These are phyloP conservation scores for Acorus gramineus DNA, from an alignment of 106 monocot species.

Conservation along the genomic window DNA sequence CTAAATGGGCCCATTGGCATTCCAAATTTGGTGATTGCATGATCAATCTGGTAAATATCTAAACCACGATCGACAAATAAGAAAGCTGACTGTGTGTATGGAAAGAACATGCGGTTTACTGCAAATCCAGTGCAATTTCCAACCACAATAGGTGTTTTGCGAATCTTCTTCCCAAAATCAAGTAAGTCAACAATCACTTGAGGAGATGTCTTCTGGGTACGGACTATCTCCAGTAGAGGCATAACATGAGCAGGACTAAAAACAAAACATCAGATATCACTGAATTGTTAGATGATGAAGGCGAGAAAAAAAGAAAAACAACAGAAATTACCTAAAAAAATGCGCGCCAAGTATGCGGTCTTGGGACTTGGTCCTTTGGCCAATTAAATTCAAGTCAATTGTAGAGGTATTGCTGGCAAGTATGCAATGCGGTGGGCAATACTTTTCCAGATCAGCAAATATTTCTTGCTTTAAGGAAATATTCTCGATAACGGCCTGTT, in stretches of 20 bases:
- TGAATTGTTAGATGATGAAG: neutral
- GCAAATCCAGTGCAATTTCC: conserved; percentile 98
- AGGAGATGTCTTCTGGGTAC: conserved; percentile 72
- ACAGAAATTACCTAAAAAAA: conserved; percentile 72
- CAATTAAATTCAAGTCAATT: conserved; percentile 87
- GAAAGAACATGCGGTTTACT: conserved; percentile 97
- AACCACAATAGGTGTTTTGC: conserved; percentile 85
- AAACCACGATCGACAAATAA: conserved; percentile 73
- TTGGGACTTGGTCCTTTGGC: conserved; percentile 61
- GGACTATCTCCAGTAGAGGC: conserved; percentile 96
- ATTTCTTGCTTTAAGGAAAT: conserved; percentile 89
- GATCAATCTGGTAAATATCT: conserved; percentile 83
- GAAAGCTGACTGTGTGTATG: conserved; percentile 77
- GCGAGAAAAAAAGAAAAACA: neutral
- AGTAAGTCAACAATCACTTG: conserved; percentile 87
- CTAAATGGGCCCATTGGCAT: conserved; percentile 99
- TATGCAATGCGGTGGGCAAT: conserved; percentile 74
- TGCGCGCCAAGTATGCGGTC: conserved; percentile 89
- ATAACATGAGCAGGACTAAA: conserved; percentile 92
- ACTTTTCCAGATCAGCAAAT: conserved; percentile 83
- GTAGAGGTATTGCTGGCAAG: conserved; percentile 93
- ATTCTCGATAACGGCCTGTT: conserved; percentile 90
- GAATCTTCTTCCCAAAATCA: conserved; percentile 83
- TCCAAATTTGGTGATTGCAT: conserved; percentile 79
- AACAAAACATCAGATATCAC: conserved; percentile 4